Evolutionary conservation across 495 filamentous ascomycete genomes (phyloP).

Genomic region (Ramalina intermedia): DNA sequence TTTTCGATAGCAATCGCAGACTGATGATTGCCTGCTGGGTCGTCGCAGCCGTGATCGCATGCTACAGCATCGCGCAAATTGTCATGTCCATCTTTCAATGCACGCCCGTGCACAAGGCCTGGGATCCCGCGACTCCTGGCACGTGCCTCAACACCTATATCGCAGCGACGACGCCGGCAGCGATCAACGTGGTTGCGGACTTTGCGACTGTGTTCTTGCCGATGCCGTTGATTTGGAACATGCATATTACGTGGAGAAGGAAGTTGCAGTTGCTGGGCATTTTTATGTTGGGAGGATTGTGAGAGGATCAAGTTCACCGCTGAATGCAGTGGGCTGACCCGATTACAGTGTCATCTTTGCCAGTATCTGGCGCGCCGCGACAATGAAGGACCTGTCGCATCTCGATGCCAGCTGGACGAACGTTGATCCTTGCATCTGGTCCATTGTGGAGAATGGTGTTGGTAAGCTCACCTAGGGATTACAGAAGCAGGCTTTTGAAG

Average conservation of each 20-base stretch:
- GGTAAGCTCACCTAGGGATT: background rate
- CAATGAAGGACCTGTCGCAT: conserved; percentile 1
- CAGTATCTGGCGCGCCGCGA: conserved; percentile 1
- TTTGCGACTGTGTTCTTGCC: conserved; percentile 18
- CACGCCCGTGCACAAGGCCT: conserved; percentile 3
- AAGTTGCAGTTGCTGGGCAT: conserved; percentile 14
- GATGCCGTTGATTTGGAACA: conserved; percentile 17
- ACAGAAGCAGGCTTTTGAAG: background rate
- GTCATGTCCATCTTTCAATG: conserved; percentile 6
- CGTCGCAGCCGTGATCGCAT: background rate
- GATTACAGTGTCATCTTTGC: background rate
- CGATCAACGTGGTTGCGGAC: conserved; percentile 19
- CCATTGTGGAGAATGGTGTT: conserved; percentile 4
- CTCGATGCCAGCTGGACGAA: conserved; percentile 2
- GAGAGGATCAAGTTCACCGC: background rate
- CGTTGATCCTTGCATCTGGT: conserved; percentile 2
- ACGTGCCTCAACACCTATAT: conserved; percentile 17
- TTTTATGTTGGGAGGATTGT: conserved; percentile 3
- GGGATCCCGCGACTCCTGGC: conserved; percentile 4
- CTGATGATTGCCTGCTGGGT: background rate
- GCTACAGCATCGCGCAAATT: conserved; percentile 1
- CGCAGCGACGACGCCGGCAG: conserved; percentile 13
- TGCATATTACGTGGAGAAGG: conserved; percentile 17
- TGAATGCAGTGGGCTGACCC: background rate
- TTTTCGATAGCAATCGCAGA: background rate